A percentile compares a stretch with the other conserved stretches of the same genome.
Evolutionary conservation across 441 rosid species (phyloP).

Genomic region (Populus hybrid): DNA sequence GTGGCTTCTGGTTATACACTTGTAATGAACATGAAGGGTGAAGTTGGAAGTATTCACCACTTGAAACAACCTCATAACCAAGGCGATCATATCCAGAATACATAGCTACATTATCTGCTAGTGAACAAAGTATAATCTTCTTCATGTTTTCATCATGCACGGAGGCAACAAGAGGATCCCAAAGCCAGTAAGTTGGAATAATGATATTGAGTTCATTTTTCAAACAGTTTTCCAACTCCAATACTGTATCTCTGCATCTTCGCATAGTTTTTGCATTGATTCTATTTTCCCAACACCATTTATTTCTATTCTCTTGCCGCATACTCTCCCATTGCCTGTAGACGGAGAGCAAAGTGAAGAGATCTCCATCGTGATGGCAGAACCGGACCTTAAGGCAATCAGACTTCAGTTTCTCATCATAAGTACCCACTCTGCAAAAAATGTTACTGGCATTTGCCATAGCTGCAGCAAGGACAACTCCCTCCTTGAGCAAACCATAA

Average conservation of each 20-base stretch:
- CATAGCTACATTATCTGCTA: slow-evolving; percentile 86
- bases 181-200: slow-evolving; percentile 59
- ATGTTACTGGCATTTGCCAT: slow-evolving; percentile 89
- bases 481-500: slow-evolving; percentile 64
- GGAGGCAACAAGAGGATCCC: slow-evolving; percentile 52
- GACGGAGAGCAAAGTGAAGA: slow-evolving; percentile 83
- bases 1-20: slow-evolving; percentile 71
- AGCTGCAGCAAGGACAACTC: slow-evolving; percentile 86
- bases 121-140: slow-evolving; percentile 62
- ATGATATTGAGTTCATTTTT: slow-evolving; percentile 55
- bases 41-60: slow-evolving; percentile 67
- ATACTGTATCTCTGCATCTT: slow-evolving; percentile 75
- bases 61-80: slow-evolving; percentile 81
- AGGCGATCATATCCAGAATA: slow-evolving; percentile 78
- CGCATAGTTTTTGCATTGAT: slow-evolving; percentile 92
- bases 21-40: slow-evolving; percentile 90
- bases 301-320: slow-evolving; percentile 47
- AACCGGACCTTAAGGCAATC: slow-evolving; percentile 81
- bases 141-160: slow-evolving; percentile 50
- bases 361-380: slow-evolving; percentile 80
- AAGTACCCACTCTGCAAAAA: slow-evolving; percentile 84
- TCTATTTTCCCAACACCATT: slow-evolving; percentile 96
- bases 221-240: slow-evolving; percentile 66
- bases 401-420: slow-evolving; percentile 67
- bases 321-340: slow-evolving; percentile 74